Evolutionary conservation across 106 monocot species (phyloP), one percentile per base, ranked within the genome.

Genomic region (Allium sativum): DNA sequence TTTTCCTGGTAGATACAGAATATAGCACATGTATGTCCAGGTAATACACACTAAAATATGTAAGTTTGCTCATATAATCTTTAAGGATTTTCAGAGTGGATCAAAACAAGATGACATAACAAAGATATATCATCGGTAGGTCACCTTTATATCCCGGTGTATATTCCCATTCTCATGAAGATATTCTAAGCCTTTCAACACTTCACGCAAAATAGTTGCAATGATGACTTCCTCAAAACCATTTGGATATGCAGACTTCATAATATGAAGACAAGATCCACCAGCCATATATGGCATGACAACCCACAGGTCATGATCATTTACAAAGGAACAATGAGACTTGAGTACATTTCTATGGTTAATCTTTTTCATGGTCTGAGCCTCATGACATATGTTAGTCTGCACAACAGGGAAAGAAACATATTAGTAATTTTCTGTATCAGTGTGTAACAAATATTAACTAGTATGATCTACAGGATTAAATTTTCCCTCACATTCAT

Each of bases 231-330:
- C 84, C 21, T 76, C 75, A 70, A 84, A 84, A 17, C 84, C 84
- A 62, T 73, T 57, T 6, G 84, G 73, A 53, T 79, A 73, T 1
- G 70, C 72, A 41, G 66, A 70, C 58, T 76, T 84, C 84, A 84
- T 84, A 51, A 84, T 73, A 57, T 84, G 84, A 69, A 73, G 73
- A 58, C 76, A 79, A 45, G 84, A 84, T 0, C 84, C 84, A 40
- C 79, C 84, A 51, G 76, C 72, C 84, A 84, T 84, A 46, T 68
- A 84, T 7, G 84, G 84, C 84, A 84, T 84, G 44, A 84, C 76
- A 44, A 84, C 79, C 84, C 84, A 84, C 52, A 84, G 56, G 42
- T 64, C 42, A 50, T 73, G 76, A 12, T 57, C 76, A 45, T 40
- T 60, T 10, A 72, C 66, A 70, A 84, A 84, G 16, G 84, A 79